phyloP scores from a whole-genome alignment of 2,329 filamentous ascomycete species.

The Penicillium sp. region DNA sequence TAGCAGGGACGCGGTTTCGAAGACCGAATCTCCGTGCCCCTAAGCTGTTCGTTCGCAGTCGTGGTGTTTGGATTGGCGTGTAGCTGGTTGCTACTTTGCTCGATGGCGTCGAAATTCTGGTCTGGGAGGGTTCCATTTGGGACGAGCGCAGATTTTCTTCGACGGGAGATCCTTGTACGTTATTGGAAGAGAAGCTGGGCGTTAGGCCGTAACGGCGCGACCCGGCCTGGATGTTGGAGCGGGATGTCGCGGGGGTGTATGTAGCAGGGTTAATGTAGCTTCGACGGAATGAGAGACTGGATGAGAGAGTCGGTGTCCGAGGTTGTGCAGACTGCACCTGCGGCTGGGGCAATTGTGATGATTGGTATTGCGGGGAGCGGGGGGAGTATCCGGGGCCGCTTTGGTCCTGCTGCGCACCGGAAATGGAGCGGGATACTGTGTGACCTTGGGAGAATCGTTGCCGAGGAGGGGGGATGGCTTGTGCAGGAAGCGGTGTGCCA shows the following conservation, averaged over 20 bases:
- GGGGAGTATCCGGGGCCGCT: conserved; percentile 20
- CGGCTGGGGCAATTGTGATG: conserved; percentile 22
- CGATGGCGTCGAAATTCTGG: conserved; percentile 37
- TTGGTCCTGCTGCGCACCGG: conserved; percentile 27
- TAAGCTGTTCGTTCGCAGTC: conserved; percentile 40
- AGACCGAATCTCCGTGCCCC: conserved; percentile 38
- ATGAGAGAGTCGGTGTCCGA: conserved; percentile 31
- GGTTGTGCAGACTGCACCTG: conserved; percentile 19
- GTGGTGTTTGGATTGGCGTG: conserved; percentile 40
- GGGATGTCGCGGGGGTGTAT: conserved; percentile 38
- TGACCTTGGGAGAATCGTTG: conserved; percentile 37
- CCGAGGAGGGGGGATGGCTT: conserved; percentile 33
- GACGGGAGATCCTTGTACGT: conserved; percentile 17
- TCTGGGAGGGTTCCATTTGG: conserved; percentile 28
- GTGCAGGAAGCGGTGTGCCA: conserved; percentile 29
- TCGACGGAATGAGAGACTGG: conserved; percentile 40
- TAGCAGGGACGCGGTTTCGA: conserved; percentile 30
- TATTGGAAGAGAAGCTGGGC: conserved; percentile 18
- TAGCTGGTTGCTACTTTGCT: conserved; percentile 39
- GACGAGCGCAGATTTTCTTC: conserved; percentile 25
- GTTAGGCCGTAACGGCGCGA: conserved; percentile 42
- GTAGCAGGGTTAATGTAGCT: conserved; percentile 36
- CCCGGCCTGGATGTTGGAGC: conserved; percentile 44
- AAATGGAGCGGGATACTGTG: conserved; percentile 26
- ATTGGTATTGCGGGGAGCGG: conserved; percentile 26